Percentiles rank a stretch among this genome's conserved stretches.
phyloP scores from a whole-genome alignment of 2,329 filamentous ascomycete species.

The Aulographum hederae region DNA sequence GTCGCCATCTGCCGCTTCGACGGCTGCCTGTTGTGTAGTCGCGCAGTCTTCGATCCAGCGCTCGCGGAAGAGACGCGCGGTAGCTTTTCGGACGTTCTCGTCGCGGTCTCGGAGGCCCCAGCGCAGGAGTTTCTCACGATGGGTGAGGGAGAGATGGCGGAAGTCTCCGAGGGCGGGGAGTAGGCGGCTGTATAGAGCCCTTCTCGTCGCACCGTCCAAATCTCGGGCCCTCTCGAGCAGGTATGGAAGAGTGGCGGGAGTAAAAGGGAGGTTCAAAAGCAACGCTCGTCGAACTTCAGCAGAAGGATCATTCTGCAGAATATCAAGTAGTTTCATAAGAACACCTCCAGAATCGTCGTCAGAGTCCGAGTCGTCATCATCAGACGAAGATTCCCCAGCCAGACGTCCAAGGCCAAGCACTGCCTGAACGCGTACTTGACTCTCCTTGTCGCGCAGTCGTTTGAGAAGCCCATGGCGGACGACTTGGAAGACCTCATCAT shows the following conservation, averaged over 20 bases:
- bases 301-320: slow-evolving; percentile 84
- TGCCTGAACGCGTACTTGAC: slow-evolving; percentile 80
- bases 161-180: slow-evolving; percentile 86
- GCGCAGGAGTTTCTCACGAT: slow-evolving; percentile 85
- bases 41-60: slow-evolving; percentile 97
- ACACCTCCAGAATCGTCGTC: slow-evolving; percentile 52
- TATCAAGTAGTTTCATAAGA: slow-evolving; percentile 66
- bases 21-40: slow-evolving; percentile 31
- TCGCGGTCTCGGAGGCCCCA: slow-evolving; percentile 93
- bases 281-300: slow-evolving; percentile 82
- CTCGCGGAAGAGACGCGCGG: slow-evolving; percentile 76
- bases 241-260: slow-evolving; percentile 65
- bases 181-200: slow-evolving; percentile 72
- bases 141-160: slow-evolving; percentile 75
- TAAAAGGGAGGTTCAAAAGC: slow-evolving; percentile 75
- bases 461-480: slow-evolving; percentile 64
- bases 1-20: slow-evolving; percentile 21
- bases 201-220: slow-evolving; percentile 64
- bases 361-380: slow-evolving; percentile 46
- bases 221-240: slow-evolving; percentile 84
- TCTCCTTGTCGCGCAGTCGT: slow-evolving; percentile 83
- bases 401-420: slow-evolving; percentile 77
- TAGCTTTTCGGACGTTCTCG: slow-evolving; percentile 82
- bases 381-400: slow-evolving; percentile 44
- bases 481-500: slow-evolving; percentile 76